These are phyloP conservation scores for Colletotrichum limetticola DNA, from an alignment of 2,329 filamentous ascomycete species.

Conservation along the genomic window DNA sequence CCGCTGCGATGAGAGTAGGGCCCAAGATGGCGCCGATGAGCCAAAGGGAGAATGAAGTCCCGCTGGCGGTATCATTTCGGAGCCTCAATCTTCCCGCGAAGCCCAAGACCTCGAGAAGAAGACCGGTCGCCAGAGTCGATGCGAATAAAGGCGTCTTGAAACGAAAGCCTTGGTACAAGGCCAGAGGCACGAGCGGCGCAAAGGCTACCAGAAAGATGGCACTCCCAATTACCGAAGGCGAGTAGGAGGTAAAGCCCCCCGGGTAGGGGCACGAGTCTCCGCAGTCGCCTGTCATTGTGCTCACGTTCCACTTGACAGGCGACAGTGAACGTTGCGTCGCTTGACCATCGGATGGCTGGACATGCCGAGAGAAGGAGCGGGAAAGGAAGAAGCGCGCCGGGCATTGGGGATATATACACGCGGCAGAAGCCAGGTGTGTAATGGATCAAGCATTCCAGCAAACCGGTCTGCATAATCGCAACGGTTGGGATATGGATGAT, in stretches of 20 bases:
- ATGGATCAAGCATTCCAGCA: slow-evolving; percentile 20
- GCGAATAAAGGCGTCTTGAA: slow-evolving; percentile 54
- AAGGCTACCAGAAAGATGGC: slow-evolving; percentile 53
- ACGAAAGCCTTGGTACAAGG: slow-evolving; percentile 50
- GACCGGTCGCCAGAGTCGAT: slow-evolving; percentile 50
- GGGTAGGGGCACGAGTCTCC: slow-evolving; percentile 48
- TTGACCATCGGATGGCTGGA: slow-evolving; percentile 30
- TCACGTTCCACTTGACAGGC: slow-evolving; percentile 32
- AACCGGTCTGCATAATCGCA: slow-evolving; percentile 3
- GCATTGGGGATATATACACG: slow-evolving; percentile 33
- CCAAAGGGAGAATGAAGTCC: slow-evolving; percentile 54
- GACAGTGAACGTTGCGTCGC: slow-evolving; percentile 22
- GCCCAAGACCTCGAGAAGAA: slow-evolving; percentile 56
- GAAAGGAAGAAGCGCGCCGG: slow-evolving; percentile 10
- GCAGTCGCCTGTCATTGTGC: slow-evolving; percentile 49
- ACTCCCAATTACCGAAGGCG: slow-evolving; percentile 51
- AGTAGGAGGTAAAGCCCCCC: slow-evolving; percentile 50
- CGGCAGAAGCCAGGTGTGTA: not conserved
- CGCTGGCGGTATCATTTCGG: slow-evolving; percentile 44
- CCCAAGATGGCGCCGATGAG: slow-evolving; percentile 59
- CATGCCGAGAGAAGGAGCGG: slow-evolving; percentile 19
- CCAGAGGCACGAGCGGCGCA: slow-evolving; percentile 50
- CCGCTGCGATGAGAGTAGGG: slow-evolving; percentile 55
- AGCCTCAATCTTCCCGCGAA: slow-evolving; percentile 59
- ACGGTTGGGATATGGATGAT: slow-evolving; percentile 7